Evolutionary conservation across 1,139 yeast species (phyloP).

Genomic region (Pichia kudriavzevii): DNA sequence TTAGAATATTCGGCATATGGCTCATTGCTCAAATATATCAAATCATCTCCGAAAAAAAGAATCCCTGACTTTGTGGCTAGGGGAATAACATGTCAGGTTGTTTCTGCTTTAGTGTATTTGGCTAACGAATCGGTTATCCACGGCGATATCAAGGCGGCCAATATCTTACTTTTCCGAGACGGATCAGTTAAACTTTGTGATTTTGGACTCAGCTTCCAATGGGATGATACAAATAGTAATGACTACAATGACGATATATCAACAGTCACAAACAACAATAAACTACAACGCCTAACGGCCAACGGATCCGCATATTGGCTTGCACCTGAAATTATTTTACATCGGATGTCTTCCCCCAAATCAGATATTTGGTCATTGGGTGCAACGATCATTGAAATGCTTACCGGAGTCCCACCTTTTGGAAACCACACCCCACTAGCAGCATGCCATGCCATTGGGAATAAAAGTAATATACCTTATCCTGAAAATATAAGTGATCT

Average conservation of each 20-base stretch:
- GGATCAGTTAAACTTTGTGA: conserved; percentile 67
- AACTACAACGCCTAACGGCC: conserved; percentile 27
- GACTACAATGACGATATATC: conserved; percentile 8
- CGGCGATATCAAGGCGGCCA: conserved; percentile 75
- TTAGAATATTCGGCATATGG: conserved; percentile 84
- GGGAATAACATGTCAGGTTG: conserved; percentile 58
- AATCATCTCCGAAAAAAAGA: conserved; percentile 40
- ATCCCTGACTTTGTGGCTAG: conserved; percentile 57
- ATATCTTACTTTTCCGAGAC: conserved; percentile 52
- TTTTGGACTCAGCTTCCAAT: conserved; percentile 63
- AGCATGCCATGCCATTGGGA: conserved; percentile 86
- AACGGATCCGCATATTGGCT: conserved; percentile 81
- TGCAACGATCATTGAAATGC: conserved; percentile 80
- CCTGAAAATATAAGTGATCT: conserved; percentile 49
- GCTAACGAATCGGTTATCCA: conserved; percentile 72
- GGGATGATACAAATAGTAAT: conserved; percentile 20
- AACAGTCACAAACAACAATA: conserved; percentile 9
- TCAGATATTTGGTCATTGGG: conserved; percentile 95
- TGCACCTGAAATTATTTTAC: conserved; percentile 76
- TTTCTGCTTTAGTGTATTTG: conserved; percentile 62
- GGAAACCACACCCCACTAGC: conserved; percentile 78
- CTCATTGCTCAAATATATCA: conserved; percentile 64
- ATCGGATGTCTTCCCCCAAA: conserved; percentile 38
- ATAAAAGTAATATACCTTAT: conserved; percentile 72
- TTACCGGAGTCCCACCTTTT: conserved; percentile 86